Evolutionary conservation across 768 basidiomycete genomes (phyloP).

Genomic region (Boletus vinaceobasis): DNA sequence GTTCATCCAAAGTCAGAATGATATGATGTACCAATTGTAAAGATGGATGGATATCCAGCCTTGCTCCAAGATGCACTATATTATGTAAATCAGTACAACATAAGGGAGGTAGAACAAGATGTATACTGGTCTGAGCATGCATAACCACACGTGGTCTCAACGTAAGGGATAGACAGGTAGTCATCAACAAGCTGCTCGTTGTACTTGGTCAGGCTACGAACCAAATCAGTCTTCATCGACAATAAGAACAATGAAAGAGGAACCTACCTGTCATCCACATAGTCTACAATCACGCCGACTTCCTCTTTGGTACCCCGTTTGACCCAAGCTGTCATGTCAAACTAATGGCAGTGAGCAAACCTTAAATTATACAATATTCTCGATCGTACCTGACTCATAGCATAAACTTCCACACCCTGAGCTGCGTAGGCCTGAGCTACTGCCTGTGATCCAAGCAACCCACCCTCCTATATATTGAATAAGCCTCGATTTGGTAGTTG

Average conservation of each 20-base stretch:
- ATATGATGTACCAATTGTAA: constrained; percentile 57
- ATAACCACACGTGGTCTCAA: constrained; percentile 86
- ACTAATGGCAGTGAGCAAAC: constrained; percentile 47
- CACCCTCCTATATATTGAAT: constrained; percentile 53
- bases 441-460: constrained; percentile 86
- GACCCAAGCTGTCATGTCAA: constrained; percentile 95
- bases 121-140: constrained; percentile 90
- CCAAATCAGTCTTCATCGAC: constrained; percentile 4
- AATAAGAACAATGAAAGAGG: constrained; percentile 22
- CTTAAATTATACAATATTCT: neutral
- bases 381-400: constrained; percentile 31
- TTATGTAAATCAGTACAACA: constrained; percentile 19
- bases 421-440: constrained; percentile 72
- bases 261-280: constrained; percentile 58
- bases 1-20: neutral
- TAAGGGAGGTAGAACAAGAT: constrained; percentile 19
- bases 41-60: constrained; percentile 81
- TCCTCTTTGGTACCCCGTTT: constrained; percentile 74
- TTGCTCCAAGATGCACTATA: constrained; percentile 74
- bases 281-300: constrained; percentile 86
- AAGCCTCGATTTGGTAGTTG: neutral
- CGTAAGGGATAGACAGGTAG: constrained; percentile 82
- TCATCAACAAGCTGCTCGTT: constrained; percentile 70
- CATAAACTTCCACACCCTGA: constrained; percentile 19
- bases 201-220: constrained; percentile 67